These are phyloP conservation scores for Limnanthes douglasii DNA, from an alignment of 345 rosid genomes.

Conservation along the genomic window DNA sequence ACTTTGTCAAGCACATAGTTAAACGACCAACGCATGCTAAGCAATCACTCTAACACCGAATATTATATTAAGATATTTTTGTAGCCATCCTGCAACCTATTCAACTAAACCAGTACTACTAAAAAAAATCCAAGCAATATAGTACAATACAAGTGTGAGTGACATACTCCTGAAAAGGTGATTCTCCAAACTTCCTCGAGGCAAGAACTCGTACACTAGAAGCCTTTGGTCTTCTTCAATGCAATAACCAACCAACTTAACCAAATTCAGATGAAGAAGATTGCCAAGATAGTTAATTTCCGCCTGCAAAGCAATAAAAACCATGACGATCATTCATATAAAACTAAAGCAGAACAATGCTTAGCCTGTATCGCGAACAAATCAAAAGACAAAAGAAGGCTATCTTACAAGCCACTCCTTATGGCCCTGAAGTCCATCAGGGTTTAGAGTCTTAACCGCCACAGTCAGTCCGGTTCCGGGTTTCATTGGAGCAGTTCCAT, in stretches of 20 bases:
- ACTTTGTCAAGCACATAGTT: no score
- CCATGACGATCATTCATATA: conserved; percentile 3
- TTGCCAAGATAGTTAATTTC: conserved; percentile 71
- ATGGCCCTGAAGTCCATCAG: conserved; percentile 95
- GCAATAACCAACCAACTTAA: conserved; percentile 66
- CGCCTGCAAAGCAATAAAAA: conserved; percentile 26
- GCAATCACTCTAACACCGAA: no score
- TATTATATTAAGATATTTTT: no score
- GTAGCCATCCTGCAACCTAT: no score
- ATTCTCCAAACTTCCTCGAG: conserved; percentile 76
- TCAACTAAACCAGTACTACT: no score
- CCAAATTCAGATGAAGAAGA: conserved; percentile 59
- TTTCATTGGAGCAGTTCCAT: conserved; percentile 82
- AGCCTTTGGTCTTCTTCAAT: conserved; percentile 70
- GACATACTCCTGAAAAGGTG: conserved; percentile 74
- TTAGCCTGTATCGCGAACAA: no score
- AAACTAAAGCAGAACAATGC: neutral
- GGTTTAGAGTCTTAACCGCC: conserved; percentile 82
- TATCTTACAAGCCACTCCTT: conserved; percentile 83
- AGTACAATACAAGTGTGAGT: no score
- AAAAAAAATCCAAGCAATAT: no score
- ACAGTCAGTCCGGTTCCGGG: conserved; percentile 88
- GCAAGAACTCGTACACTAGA: conserved; percentile 68
- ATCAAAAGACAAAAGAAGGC: conserved; percentile 1
- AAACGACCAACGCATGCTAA: no score